Base-by-base conservation (phyloP, 768 basidiomycete species). In the Lentinula aciculospora region DNA sequence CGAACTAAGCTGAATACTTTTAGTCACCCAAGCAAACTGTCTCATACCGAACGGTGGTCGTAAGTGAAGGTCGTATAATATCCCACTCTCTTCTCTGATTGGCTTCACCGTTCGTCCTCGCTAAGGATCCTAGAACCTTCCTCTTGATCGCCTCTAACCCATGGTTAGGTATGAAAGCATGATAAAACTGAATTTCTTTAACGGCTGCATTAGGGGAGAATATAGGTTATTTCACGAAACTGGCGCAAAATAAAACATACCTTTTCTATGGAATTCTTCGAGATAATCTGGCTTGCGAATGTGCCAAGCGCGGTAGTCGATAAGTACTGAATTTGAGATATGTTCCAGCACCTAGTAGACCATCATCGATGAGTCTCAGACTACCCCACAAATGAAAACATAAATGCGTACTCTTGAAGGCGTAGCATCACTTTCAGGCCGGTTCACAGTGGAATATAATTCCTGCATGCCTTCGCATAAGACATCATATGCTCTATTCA, bases 11-110 rank as follows among this genome's bases (percentile, higher is more conserved):
- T 9, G 36, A 39, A 19, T 17, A 36, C 19, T n/a, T 28, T 53
- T n/a, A n/a, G n/a, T n/a, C n/a, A n/a, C n/a, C n/a, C n/a, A n/a
- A n/a, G 12, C 9, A 19, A 3, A 10, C 47, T 15, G 13, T 23
- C 31, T 19, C 10, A 32, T 44, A 67, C 66, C 66, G 61, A 42
- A 65, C 46, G 27, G 63, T 64, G 1, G 61, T 3, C 5, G 60
- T 60, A 15, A 65, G 34, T 1, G 66, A 60, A 1, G 46, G 55
- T 42, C 62, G 63, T 15, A 56, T 55, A 4, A 42, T n/a, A 7
- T 57, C 42, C 63, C 65, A 66, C n/a, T 63, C 61, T 37, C 61
- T 39, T 13, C 17, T n/a, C 5, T 39, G n/a, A 15, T 39, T 13
- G 8, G 17, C 17, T 0, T 39, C 37, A 12, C 37, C 37, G 13